A percentile compares a stretch with the other conserved stretches of the same genome.
These are phyloP conservation scores for Aspergillus pseudoglaucus DNA, from an alignment of 2,329 filamentous ascomycete genomes.

Conservation along the genomic window DNA sequence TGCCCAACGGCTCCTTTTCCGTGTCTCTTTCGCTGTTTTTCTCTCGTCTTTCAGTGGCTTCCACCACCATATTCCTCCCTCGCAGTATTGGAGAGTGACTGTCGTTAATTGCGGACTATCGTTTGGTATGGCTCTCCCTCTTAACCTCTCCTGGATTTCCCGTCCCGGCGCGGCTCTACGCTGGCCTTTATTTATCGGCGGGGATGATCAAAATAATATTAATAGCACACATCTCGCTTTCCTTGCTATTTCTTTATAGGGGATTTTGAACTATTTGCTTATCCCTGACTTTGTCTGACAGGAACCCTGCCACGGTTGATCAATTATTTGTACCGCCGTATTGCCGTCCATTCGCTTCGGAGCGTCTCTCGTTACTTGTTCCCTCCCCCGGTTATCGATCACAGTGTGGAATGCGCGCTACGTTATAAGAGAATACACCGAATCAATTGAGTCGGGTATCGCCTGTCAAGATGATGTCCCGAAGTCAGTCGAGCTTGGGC, in stretches of 20 bases:
- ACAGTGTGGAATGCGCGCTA: background rate
- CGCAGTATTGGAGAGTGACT: too few species aligned
- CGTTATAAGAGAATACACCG: background rate
- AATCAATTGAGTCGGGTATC: conserved; percentile 1
- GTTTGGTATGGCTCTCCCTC: background rate
- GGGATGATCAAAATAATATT: background rate
- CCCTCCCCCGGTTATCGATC: background rate
- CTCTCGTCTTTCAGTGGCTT: background rate
- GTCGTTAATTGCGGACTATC: too few species aligned
- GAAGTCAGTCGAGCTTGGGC: conserved; percentile 35
- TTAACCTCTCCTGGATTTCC: background rate
- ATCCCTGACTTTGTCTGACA: background rate
- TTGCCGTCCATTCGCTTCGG: background rate
- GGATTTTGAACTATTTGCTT: background rate
- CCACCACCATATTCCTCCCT: background rate
- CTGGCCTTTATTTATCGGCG: background rate
- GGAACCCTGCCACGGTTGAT: background rate
- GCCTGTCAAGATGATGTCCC: conserved; percentile 27
- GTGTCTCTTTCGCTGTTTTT: background rate
- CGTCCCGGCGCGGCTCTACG: background rate
- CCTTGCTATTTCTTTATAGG: background rate
- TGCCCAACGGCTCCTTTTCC: background rate
- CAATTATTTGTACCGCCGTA: background rate
- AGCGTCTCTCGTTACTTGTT: background rate
- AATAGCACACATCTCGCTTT: too few species aligned